Conservation (phyloP, 2,329 filamentous ascomycete genomes). For the Fusarium sp. region DNA sequence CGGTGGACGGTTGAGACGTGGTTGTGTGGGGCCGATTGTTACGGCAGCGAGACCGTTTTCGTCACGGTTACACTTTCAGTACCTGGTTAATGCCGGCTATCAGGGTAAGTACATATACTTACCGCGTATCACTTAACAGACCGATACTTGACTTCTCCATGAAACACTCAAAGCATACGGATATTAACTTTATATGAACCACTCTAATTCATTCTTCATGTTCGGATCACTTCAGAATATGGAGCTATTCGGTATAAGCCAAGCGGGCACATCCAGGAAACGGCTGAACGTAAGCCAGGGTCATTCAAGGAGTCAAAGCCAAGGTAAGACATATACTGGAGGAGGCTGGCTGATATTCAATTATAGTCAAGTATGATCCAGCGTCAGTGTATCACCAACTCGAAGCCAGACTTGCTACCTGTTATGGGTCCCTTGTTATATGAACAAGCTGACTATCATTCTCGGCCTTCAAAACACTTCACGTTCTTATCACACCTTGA, state of each 20-base stretch:
- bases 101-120: background rate
- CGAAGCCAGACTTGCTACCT: background rate
- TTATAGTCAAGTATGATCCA: background rate
- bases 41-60: conserved; percentile 31
- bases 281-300: conserved; percentile 17
- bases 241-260: background rate
- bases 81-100: background rate
- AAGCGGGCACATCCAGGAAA: background rate
- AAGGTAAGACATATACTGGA: conserved; percentile 26
- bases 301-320: conserved; percentile 15
- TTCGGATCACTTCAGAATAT: background rate
- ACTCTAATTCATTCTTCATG: background rate
- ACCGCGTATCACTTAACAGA: background rate
- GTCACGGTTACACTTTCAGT: conserved; percentile 28
- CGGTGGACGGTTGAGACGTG: conserved; percentile 36
- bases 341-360: background rate
- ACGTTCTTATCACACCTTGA: background rate
- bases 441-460: background rate
- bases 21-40: conserved; percentile 39
- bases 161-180: background rate
- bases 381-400: background rate
- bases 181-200: background rate
- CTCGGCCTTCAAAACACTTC: background rate
- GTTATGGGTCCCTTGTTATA: background rate
- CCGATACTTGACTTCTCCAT: background rate